Conservation (phyloP, 2,329 filamentous ascomycete genomes). For the Trichophyton verrucosum region DNA sequence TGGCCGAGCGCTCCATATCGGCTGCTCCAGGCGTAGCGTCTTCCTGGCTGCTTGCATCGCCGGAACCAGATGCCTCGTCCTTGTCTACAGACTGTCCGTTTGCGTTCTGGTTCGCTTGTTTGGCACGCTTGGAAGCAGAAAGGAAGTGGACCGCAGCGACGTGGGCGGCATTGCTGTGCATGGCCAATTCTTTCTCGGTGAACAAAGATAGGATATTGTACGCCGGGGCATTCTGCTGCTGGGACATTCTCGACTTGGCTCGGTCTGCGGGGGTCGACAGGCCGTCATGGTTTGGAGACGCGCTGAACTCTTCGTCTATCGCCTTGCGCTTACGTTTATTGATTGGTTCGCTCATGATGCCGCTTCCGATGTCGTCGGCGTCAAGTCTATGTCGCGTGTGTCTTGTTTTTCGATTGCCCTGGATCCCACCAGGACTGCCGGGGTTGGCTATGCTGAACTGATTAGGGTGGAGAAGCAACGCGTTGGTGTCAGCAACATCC, state of each 20-base stretch:
- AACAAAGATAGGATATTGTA: conserved; percentile 54
- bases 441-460: conserved; percentile 55
- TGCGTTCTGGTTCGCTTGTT: conserved; percentile 27
- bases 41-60: conserved; percentile 29
- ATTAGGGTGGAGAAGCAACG: conserved; percentile 51
- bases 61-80: conserved; percentile 24
- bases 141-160: conserved; percentile 47
- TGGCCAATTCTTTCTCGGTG: conserved; percentile 53
- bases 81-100: conserved; percentile 33
- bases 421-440: conserved; percentile 48
- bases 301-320: conserved; percentile 46
- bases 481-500: conserved; percentile 54
- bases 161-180: conserved; percentile 50
- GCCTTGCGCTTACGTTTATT: conserved; percentile 49
- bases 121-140: conserved; percentile 40
- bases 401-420: conserved; percentile 50
- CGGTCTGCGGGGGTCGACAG: conserved; percentile 40
- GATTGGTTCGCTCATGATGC: conserved; percentile 35
- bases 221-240: conserved; percentile 46
- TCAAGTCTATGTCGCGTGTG: conserved; percentile 46
- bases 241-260: conserved; percentile 40
- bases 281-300: conserved; percentile 41
- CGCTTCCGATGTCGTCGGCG: conserved; percentile 40
- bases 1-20: conserved; percentile 51
- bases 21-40: conserved; percentile 34